A percentile compares a stretch with the other conserved stretches of the same genome.
Evolutionary conservation across 1,284 basidiomycete species (phyloP).

Genomic region (Vanrija sp.): DNA sequence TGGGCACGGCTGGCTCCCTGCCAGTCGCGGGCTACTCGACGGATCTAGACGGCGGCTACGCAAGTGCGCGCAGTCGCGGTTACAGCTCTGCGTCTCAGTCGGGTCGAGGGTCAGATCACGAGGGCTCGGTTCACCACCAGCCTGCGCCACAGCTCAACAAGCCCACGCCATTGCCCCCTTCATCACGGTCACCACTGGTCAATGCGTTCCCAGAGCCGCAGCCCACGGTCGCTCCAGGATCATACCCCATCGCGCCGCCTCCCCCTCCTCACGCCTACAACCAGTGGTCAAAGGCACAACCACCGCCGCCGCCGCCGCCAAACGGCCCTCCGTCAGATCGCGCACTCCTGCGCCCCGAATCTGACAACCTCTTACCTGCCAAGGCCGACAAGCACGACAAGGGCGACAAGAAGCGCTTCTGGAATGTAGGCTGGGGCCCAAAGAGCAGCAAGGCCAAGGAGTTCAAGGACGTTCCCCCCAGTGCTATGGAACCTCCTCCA

Average conservation of each 20-base stretch:
- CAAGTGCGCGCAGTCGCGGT: constrained; percentile 4
- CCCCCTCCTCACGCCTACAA: no score
- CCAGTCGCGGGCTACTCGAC: constrained; percentile 4
- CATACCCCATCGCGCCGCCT: no score
- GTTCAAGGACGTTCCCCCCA: no score
- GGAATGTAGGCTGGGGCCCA: constrained; percentile 4
- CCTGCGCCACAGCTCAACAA: constrained; percentile 11
- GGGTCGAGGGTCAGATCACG: constrained; percentile 13
- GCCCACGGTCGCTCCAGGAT: not conserved
- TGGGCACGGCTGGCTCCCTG: constrained; percentile 17
- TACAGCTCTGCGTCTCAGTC: constrained; percentile 15
- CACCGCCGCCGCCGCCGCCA: not conserved
- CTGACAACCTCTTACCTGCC: not conserved
- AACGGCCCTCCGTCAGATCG: not conserved
- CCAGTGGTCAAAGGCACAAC: not conserved
- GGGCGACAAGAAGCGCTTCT: constrained; percentile 15
- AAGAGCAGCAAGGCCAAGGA: constrained; percentile 8
- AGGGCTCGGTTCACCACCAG: constrained; percentile 5
- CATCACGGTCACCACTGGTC: constrained; percentile 10
- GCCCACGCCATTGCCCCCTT: not conserved
- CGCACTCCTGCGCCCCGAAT: no score
- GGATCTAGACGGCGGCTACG: constrained; percentile 23
- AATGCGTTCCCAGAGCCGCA: constrained; percentile 10
- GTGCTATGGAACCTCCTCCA: no score
- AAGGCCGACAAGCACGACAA: not conserved